phyloP scores from a whole-genome alignment of 2,329 filamentous ascomycete genomes.

The Colletotrichum higginsianum region DNA sequence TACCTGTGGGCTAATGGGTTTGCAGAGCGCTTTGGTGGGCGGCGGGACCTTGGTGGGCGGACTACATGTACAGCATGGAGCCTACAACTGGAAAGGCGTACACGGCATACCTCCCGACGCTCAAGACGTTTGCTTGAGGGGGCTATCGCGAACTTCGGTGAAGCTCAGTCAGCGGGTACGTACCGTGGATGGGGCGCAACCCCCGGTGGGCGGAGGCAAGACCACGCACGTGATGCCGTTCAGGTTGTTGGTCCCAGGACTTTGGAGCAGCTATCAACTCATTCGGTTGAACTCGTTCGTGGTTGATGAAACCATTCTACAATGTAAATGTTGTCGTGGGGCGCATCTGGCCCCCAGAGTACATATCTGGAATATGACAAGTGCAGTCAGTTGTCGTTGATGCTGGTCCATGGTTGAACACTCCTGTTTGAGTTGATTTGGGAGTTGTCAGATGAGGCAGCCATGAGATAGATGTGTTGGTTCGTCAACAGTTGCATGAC shows the following conservation, averaged over 20 bases:
- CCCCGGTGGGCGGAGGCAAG: background rate
- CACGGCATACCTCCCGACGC: slow-evolving; percentile 42
- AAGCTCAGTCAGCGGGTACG: background rate
- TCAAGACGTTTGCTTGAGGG: slow-evolving; percentile 36
- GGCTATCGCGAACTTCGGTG: background rate
- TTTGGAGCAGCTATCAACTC: too few species aligned
- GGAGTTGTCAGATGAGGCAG: background rate
- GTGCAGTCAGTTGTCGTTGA: background rate
- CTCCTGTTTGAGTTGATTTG: too few species aligned
- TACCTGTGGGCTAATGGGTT: background rate
- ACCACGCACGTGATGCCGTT: too few species aligned
- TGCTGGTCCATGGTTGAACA: too few species aligned
- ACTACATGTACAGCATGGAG: slow-evolving; percentile 59
- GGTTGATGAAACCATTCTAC: background rate
- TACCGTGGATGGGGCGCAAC: background rate
- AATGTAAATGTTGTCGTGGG: slow-evolving; percentile 28
- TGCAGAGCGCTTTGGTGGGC: slow-evolving; percentile 63
- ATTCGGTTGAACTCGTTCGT: background rate
- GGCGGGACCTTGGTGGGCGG: slow-evolving; percentile 68
- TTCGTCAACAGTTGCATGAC: slow-evolving; percentile 16
- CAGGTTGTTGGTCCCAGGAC: too few species aligned
- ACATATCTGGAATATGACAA: slow-evolving; percentile 33
- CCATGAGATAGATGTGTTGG: background rate
- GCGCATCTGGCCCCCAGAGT: slow-evolving; percentile 8
- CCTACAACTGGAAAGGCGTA: slow-evolving; percentile 55